These are phyloP conservation scores for Sophora flavescens DNA, from an alignment of 306 rosid genomes.

Conservation along the genomic window DNA sequence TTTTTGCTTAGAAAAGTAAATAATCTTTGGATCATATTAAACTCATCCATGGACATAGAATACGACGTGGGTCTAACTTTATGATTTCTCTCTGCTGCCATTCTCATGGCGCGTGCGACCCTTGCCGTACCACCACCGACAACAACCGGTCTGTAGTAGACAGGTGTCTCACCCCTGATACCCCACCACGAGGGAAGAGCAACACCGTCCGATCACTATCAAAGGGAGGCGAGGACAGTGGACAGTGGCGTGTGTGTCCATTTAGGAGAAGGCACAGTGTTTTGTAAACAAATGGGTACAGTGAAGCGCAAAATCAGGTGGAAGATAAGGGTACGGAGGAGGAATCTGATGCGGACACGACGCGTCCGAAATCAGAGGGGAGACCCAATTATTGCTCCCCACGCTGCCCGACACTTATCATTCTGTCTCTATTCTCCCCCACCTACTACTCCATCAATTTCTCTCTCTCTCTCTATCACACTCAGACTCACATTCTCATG, in stretches of 20 bases:
- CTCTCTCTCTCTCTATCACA: slow-evolving; percentile 8
- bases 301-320: slow-evolving; percentile 79
- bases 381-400: slow-evolving; percentile 90
- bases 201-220: slow-evolving; percentile 31
- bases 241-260: neutral
- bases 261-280: slow-evolving; percentile 32
- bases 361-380: slow-evolving; percentile 95
- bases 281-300: slow-evolving; percentile 48
- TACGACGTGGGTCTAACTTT: no score
- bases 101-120: slow-evolving; percentile 47
- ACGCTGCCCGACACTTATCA: slow-evolving; percentile 92
- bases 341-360: slow-evolving; percentile 93
- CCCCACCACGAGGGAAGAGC: neutral
- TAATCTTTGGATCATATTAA: no score
- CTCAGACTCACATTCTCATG: slow-evolving; percentile 32
- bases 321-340: slow-evolving; percentile 52
- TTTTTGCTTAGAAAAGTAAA: no score
- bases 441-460: slow-evolving; percentile 28
- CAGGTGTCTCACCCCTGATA: slow-evolving; percentile 39
- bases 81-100: no score
- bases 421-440: slow-evolving; percentile 69
- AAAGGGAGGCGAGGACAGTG: neutral
- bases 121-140: slow-evolving; percentile 43
- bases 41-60: no score
- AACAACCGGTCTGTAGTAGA: slow-evolving; percentile 53